phyloP scores from a whole-genome alignment of 2,329 filamentous ascomycete genomes.

The Cryphonectria naterciae region DNA sequence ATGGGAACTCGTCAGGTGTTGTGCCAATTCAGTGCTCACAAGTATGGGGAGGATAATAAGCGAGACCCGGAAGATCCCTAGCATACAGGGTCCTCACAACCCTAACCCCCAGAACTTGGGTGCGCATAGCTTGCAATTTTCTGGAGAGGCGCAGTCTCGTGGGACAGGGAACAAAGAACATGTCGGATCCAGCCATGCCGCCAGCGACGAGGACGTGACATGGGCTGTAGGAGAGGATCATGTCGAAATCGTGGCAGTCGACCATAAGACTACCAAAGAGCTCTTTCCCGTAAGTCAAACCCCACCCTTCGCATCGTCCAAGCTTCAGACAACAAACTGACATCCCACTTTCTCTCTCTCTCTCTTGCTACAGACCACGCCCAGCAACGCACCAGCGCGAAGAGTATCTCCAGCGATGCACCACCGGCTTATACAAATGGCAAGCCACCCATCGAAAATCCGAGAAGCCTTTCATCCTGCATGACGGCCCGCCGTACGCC shows the following conservation, averaged over 20 bases:
- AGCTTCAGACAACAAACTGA: not conserved
- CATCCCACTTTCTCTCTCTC: not conserved
- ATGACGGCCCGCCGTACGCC: conserved; percentile 96
- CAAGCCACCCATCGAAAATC: conserved; percentile 64
- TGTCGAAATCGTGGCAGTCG: conserved; percentile 70
- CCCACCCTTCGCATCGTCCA: conserved; percentile 18
- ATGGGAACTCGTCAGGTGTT: not conserved
- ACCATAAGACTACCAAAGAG: conserved; percentile 77
- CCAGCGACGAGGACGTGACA: conserved; percentile 14
- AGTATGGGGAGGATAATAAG: not conserved
- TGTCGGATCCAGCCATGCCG: not conserved
- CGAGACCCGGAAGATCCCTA: not conserved
- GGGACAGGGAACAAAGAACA: no score
- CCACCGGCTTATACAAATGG: conserved; percentile 89
- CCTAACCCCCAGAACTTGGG: not conserved
- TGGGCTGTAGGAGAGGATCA: conserved; percentile 32
- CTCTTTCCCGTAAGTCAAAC: conserved; percentile 64
- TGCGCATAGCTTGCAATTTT: not conserved
- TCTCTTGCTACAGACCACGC: conserved; percentile 50
- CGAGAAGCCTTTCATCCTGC: conserved; percentile 73
- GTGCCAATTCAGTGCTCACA: not conserved
- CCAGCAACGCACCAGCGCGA: conserved; percentile 54
- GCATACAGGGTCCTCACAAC: not conserved
- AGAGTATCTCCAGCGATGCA: conserved; percentile 73
- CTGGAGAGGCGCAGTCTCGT: not conserved